Percentiles rank a stretch among this genome's conserved stretches.
These are phyloP conservation scores for Metarhizium sp. DNA, from an alignment of 2,329 filamentous ascomycete species.

Conservation along the genomic window DNA sequence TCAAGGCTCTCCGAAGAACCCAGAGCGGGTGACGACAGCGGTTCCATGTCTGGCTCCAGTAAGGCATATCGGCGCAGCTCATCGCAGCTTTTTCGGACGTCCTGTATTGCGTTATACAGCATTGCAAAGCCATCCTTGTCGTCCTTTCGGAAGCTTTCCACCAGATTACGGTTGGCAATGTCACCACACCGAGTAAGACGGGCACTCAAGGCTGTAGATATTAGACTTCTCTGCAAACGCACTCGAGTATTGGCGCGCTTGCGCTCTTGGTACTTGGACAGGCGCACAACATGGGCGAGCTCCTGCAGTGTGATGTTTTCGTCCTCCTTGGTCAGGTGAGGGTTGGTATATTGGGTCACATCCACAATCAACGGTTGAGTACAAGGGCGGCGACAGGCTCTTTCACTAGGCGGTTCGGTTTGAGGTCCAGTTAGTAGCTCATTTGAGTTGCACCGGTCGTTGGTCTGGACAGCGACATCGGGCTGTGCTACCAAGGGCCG, in stretches of 20 bases:
- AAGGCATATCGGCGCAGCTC: constrained; percentile 61
- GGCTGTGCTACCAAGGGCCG: constrained; percentile 42
- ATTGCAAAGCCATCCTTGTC: constrained; percentile 69
- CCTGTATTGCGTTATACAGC: constrained; percentile 68
- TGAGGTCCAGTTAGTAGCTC: constrained; percentile 19
- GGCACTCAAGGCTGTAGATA: constrained; percentile 65
- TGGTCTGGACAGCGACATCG: constrained; percentile 19
- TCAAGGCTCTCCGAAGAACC: constrained; percentile 41
- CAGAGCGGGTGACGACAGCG: constrained; percentile 31
- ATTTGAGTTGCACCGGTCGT: constrained; percentile 17
- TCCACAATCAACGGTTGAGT: constrained; percentile 53
- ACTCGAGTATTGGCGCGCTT: constrained; percentile 65
- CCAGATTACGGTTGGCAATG: constrained; percentile 64
- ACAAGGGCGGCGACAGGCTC: constrained; percentile 29
- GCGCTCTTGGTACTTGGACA: constrained; percentile 75
- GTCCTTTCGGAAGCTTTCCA: constrained; percentile 68
- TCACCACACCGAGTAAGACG: constrained; percentile 67
- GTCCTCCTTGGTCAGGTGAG: constrained; percentile 47
- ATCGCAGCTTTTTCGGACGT: constrained; percentile 70
- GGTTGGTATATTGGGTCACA: constrained; percentile 56
- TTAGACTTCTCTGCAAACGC: constrained; percentile 63
- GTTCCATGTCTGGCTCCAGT: constrained; percentile 63
- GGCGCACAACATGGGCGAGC: constrained; percentile 66
- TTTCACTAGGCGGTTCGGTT: constrained; percentile 28
- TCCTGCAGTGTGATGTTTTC: constrained; percentile 66